Base-by-base conservation (phyloP, 179 eudicot species). In the Gypsophila paniculata region DNA sequence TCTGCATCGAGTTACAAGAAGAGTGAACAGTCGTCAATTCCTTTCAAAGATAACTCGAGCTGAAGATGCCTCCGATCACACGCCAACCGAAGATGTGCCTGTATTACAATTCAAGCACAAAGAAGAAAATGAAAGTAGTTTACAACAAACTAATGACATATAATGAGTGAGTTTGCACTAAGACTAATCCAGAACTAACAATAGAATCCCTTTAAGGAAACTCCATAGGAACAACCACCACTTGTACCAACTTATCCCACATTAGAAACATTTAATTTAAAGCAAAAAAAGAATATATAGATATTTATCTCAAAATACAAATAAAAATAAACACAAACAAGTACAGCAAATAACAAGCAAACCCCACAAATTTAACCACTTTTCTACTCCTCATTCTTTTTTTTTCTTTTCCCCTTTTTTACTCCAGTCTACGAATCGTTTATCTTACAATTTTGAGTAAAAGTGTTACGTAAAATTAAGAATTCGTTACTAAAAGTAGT, bases 161-260 rank as follows among this genome's bases (percentile, higher is more conserved):
- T 82, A 85, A 81, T 74, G 76, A 68, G 61, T 75, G 61, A 62
- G 34, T 46, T 61, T 29, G 44, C 64, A 66, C 59, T 29, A 76
- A 46, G 36, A 46, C 21, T 66, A 76, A 76, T 69, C 66, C 57
- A 73, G 26, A 78, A 69, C 69, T 78, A 67, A 80, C 74, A 75
- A 72, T 59, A 75, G 49, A 85, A 79, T 86, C 76, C 86, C 97
- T 91, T 89, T 82, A 85, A 90, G 88, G 93, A 73, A 84, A 91
- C 91, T 89, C 92, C 81, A 86, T 25, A 83, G 49, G 75, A 88
- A 81, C 96, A 65, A 89, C 84, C 91, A 75, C 90, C 97, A 91
- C 91, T 85, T 70, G 74, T 76, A 89, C 88, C 96, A 81, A 89
- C 92, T 95, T 79, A 79, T 76, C 84, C 79, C 82, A 75, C 79